Percentiles rank a stretch among this genome's conserved stretches.
phyloP scores from a whole-genome alignment of 371 early-diverging fungal genomes.

The Fennellomyces sp. region DNA sequence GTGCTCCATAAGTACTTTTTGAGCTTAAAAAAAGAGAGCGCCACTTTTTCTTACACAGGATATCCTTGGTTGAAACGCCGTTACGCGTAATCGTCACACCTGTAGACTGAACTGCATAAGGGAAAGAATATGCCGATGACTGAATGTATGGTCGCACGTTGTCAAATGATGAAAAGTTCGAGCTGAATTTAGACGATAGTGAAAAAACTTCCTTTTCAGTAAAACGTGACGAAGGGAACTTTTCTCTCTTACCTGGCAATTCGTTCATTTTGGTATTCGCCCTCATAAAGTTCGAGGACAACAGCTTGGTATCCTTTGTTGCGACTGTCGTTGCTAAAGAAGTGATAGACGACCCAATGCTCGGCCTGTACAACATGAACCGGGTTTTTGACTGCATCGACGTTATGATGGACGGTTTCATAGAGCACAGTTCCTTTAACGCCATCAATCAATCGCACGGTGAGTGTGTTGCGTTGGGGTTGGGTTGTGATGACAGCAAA shows the following conservation, averaged over 20 bases:
- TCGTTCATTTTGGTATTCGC: slow-evolving; percentile 72
- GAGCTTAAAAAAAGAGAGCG: background rate
- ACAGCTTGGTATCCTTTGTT: slow-evolving; percentile 64
- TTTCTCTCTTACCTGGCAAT: slow-evolving; percentile 58
- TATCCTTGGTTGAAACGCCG: slow-evolving; percentile 86
- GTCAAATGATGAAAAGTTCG: slow-evolving; percentile 76
- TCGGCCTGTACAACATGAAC: slow-evolving; percentile 77
- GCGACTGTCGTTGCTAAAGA: slow-evolving; percentile 77
- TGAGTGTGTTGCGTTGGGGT: slow-evolving; percentile 34
- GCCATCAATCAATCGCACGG: slow-evolving; percentile 80
- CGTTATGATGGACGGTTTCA: slow-evolving; percentile 68
- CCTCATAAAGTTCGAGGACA: slow-evolving; percentile 88
- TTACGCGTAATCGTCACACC: slow-evolving; percentile 85
- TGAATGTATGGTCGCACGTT: slow-evolving; percentile 72
- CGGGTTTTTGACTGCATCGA: slow-evolving; percentile 55
- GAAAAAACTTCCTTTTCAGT: background rate
- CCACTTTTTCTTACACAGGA: slow-evolving; percentile 62
- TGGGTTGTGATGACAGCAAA: slow-evolving; percentile 65
- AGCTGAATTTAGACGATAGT: slow-evolving; percentile 32
- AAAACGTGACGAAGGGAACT: background rate
- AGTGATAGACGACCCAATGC: slow-evolving; percentile 88
- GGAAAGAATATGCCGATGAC: slow-evolving; percentile 77
- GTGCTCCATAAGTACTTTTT: background rate
- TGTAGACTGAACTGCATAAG: slow-evolving; percentile 69
- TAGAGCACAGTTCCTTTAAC: slow-evolving; percentile 85